Base-by-base conservation (phyloP, 352 stramenopile genomes). In the Elongisporangium prolatum region DNA sequence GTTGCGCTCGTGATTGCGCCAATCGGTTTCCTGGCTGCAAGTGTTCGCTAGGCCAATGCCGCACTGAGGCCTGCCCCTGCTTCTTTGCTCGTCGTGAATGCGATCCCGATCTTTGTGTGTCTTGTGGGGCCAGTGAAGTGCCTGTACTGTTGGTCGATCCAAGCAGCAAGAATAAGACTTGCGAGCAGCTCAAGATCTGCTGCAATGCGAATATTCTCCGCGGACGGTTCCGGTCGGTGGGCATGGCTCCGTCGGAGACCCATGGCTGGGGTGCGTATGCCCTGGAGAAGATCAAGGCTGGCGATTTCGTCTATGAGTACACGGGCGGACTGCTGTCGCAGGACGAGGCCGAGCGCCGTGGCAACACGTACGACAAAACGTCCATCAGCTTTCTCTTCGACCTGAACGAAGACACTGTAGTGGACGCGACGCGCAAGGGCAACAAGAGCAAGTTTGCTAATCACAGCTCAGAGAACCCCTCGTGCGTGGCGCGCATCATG, bases 401-500 rank as follows among this genome's bases (percentile, higher is more conserved):
- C 71, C 59, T 98, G 60, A 97, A 88, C 47, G 88, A 93, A 54
- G 95, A 98, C 60, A 84, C 75, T 7, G 86, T 96, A 50, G 80
- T 99, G 49, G 96, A 98, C 74, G 93, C 95, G 0, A 94, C 89
- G 13, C 83, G 88, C 22, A 97, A 97, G 63, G 96, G 96, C 14
- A 98, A 98, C 81, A 98, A 98, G 70, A 96, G 89, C 56, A 94
- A 97, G 56, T 98, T 97, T 65, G 87, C 91, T 0, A 97, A 98
- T 63, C 93, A 98, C 64, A 74, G 75, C 50, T 86, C 83, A 2
- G 68, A 65, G 8, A 49, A 75, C 1, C 81, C 89, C 0, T 98
- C 98, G 67, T 96, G 88, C 56, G 75, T 85, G 47, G 78, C 93
- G 4, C 79, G 80, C 22, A 96, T 97, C 61, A 83, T 97, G 66